These are phyloP conservation scores for Phytophthora colocasiae DNA, from an alignment of 352 stramenopile genomes.

Conservation along the genomic window DNA sequence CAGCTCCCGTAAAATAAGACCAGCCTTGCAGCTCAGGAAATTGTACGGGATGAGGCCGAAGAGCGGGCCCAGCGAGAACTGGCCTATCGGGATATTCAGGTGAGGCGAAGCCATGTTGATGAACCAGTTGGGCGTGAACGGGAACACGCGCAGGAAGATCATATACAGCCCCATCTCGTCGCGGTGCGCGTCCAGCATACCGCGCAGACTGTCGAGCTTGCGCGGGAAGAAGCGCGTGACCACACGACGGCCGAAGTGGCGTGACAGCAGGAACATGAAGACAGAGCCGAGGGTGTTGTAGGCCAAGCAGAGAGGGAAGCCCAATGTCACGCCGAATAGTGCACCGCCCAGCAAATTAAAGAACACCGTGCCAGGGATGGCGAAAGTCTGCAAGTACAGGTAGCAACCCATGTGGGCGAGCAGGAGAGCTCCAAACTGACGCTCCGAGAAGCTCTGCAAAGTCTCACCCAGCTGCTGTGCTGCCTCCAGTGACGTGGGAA, in stretches of 20 bases:
- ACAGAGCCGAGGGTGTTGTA: constrained; percentile 86
- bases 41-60: constrained; percentile 86
- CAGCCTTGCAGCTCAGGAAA: constrained; percentile 85
- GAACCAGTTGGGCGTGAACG: constrained; percentile 89
- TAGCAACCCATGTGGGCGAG: constrained; percentile 79
- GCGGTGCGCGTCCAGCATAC: constrained; percentile 70
- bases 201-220: constrained; percentile 56
- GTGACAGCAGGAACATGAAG: constrained; percentile 79
- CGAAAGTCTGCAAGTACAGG: constrained; percentile 82
- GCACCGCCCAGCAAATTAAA: constrained; percentile 82
- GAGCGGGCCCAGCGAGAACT: constrained; percentile 69
- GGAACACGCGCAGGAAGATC: constrained; percentile 83
- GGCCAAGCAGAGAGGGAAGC: constrained; percentile 77
- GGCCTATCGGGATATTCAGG: constrained; percentile 64
- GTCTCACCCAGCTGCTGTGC: constrained; percentile 73
- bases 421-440: constrained; percentile 49
- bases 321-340: constrained; percentile 70
- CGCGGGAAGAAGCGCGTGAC: constrained; percentile 61
- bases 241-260: constrained; percentile 58
- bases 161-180: constrained; percentile 86
- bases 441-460: constrained; percentile 60
- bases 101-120: constrained; percentile 87
- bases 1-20: constrained; percentile 74
- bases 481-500: constrained; percentile 67
- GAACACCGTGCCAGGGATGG: constrained; percentile 83